phyloP scores from a whole-genome alignment of 805 yeast genomes.

The Deakozyma indianensis region DNA sequence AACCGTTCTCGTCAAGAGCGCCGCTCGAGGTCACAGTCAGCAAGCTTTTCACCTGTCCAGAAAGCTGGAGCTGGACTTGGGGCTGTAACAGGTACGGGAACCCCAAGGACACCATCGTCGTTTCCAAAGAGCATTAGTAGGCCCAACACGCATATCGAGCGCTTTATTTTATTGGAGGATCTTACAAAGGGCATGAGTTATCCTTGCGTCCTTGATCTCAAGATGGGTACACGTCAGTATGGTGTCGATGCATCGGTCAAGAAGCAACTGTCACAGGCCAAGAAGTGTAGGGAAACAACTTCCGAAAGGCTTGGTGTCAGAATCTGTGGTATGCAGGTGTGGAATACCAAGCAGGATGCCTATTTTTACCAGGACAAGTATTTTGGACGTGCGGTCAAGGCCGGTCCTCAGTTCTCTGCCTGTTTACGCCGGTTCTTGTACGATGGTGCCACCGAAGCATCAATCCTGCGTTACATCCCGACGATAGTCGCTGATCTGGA shows the following conservation, averaged over 20 bases:
- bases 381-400: slow-evolving; percentile 65
- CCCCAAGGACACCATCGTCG: neutral
- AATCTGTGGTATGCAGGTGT: slow-evolving; percentile 88
- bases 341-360: slow-evolving; percentile 33
- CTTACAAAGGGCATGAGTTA: slow-evolving; percentile 64
- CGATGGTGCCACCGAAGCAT: slow-evolving; percentile 47
- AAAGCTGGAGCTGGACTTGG: neutral
- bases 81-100: neutral
- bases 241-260: slow-evolving; percentile 76
- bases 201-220: slow-evolving; percentile 88
- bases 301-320: slow-evolving; percentile 75
- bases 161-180: slow-evolving; percentile 82
- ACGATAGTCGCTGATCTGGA: slow-evolving; percentile 43
- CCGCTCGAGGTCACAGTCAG: neutral
- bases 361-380: slow-evolving; percentile 76
- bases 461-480: slow-evolving; percentile 57
- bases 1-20: neutral
- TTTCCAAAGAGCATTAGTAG: neutral
- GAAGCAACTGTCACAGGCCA: slow-evolving; percentile 66
- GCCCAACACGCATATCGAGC: slow-evolving; percentile 41
- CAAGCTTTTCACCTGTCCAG: neutral
- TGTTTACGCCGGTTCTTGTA: slow-evolving; percentile 65
- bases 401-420: slow-evolving; percentile 65
- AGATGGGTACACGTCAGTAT: slow-evolving; percentile 97
- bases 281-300: slow-evolving; percentile 72